phyloP scores from a whole-genome alignment of 1,284 basidiomycete species.

The Fistulinella cinereoalba region DNA sequence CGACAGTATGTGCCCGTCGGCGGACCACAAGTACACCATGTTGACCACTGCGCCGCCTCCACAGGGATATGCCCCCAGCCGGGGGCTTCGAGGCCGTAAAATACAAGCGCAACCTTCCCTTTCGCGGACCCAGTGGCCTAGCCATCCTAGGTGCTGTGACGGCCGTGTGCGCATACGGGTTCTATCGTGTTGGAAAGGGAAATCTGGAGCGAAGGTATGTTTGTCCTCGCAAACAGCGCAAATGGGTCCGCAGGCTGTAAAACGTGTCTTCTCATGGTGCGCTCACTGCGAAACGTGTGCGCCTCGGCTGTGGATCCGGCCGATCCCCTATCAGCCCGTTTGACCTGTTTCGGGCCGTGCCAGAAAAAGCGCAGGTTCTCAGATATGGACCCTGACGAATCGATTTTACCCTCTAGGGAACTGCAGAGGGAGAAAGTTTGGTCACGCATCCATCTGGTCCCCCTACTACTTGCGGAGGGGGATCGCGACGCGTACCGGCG shows the following conservation, averaged over 20 bases:
- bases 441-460: slow-evolving; percentile 95
- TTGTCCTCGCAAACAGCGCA: slow-evolving; percentile 25
- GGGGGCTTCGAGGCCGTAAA: slow-evolving; percentile 92
- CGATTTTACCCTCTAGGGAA: slow-evolving; percentile 61
- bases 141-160: slow-evolving; percentile 84
- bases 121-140: slow-evolving; percentile 86
- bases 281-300: slow-evolving; percentile 33
- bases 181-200: slow-evolving; percentile 88
- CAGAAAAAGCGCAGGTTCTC: slow-evolving; percentile 38
- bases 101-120: slow-evolving; percentile 95
- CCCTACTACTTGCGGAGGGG: slow-evolving; percentile 87
- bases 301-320: slow-evolving; percentile 56
- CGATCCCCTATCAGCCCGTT: slow-evolving; percentile 48
- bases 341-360: slow-evolving; percentile 36
- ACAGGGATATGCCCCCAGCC: slow-evolving; percentile 92
- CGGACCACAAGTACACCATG: slow-evolving; percentile 1
- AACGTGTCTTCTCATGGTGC: slow-evolving; percentile 51
- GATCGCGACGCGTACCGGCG: slow-evolving; percentile 90
- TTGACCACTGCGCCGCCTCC: slow-evolving; percentile 17
- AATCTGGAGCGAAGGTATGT: slow-evolving; percentile 91
- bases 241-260: slow-evolving; percentile 55
- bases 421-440: slow-evolving; percentile 91
- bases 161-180: slow-evolving; percentile 87
- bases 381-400: slow-evolving; percentile 37
- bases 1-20: slow-evolving; percentile 55